Conservation (phyloP, 2,329 filamentous ascomycete genomes). For the Emmonsiellopsis sp. region DNA sequence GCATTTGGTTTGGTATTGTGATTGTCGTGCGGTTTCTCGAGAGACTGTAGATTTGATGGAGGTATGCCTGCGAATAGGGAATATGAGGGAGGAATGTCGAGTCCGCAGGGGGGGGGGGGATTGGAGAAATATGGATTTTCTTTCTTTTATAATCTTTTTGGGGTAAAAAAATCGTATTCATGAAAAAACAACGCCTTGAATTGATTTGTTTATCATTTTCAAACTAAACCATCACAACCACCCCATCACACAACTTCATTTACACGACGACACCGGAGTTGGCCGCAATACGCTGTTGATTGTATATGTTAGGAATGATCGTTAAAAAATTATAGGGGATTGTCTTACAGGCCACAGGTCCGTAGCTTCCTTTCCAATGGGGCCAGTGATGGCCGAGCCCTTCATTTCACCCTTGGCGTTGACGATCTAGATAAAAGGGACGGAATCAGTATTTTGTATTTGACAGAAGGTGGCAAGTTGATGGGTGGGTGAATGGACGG, state of each 20-base stretch:
- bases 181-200: neutral
- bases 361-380: constrained; percentile 98
- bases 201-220: constrained; percentile 9
- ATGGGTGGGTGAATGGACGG: neutral
- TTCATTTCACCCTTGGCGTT: constrained; percentile 99
- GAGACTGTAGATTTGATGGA: too few relatives aligned
- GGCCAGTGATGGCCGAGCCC: constrained; percentile 97
- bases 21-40: too few relatives aligned
- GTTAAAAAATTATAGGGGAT: neutral
- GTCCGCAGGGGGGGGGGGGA: too few relatives aligned
- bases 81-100: too few relatives aligned
- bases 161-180: constrained; percentile 16
- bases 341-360: constrained; percentile 90
- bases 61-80: too few relatives aligned
- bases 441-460: neutral
- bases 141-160: constrained; percentile 4
- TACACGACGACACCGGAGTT: constrained; percentile 99
- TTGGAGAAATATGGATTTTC: too few relatives aligned
- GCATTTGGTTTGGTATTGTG: too few relatives aligned
- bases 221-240: neutral
- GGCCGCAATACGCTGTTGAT: constrained; percentile 82
- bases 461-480: neutral
- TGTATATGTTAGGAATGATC: constrained; percentile 21
- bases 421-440: constrained; percentile 62
- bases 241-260: constrained; percentile 33